Percentiles rank a stretch among this genome's conserved stretches.
phyloP scores from a whole-genome alignment of 305 asterid genomes.

The Fraxinus velutina region DNA sequence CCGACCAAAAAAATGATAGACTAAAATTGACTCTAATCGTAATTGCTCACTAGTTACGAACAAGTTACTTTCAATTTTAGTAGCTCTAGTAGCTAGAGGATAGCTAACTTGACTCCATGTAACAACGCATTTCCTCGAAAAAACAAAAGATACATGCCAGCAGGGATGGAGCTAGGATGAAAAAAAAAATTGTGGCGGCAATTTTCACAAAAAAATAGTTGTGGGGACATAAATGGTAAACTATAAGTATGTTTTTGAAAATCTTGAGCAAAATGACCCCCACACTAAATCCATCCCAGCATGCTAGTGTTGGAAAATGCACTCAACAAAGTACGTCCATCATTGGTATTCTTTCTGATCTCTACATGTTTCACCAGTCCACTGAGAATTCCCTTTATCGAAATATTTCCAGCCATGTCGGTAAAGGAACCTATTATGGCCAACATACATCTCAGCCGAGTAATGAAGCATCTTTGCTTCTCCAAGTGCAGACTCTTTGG shows the following conservation, averaged over 20 bases:
- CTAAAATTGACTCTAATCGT: too few relatives aligned
- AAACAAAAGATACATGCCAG: neutral
- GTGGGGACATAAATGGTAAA: too few relatives aligned
- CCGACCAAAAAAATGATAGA: neutral
- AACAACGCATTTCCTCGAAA: neutral
- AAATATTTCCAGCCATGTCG: neutral
- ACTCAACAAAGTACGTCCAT: neutral
- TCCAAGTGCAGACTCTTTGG: neutral
- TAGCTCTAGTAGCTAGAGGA: neutral
- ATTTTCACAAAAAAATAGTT: too few relatives aligned
- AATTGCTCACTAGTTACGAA: neutral
- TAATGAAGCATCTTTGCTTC: neutral
- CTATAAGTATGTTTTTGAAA: too few relatives aligned
- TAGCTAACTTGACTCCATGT: neutral
- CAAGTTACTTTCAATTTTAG: neutral
- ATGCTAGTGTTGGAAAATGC: neutral
- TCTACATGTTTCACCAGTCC: neutral
- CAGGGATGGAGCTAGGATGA: too few relatives aligned
- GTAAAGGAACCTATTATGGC: neutral
- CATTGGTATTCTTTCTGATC: neutral
- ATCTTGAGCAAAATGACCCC: too few relatives aligned
- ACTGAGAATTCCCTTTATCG: neutral
- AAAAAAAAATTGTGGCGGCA: too few relatives aligned
- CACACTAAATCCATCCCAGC: too few relatives aligned
- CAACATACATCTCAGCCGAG: neutral